These are phyloP conservation scores for Sphenostylis stenocarpa DNA, from an alignment of 306 rosid species.

Conservation along the genomic window DNA sequence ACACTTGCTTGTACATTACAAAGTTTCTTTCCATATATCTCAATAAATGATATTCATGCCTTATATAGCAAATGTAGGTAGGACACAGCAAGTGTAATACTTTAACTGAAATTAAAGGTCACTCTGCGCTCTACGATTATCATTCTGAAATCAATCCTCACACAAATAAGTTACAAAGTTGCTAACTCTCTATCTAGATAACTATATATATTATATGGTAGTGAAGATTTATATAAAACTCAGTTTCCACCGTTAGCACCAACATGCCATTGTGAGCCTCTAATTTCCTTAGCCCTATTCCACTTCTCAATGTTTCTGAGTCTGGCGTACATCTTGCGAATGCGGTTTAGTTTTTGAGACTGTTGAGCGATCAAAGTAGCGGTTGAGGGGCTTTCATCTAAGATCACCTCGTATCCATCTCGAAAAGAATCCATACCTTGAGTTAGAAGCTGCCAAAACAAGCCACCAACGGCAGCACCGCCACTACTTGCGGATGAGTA, in stretches of 20 bases:
- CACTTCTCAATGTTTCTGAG: constrained; percentile 57
- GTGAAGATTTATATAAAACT: background rate
- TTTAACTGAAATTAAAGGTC: background rate
- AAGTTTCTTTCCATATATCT: background rate
- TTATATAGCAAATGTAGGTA: background rate
- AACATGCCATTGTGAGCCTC: constrained; percentile 20
- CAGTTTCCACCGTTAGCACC: constrained; percentile 36
- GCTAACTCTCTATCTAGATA: background rate
- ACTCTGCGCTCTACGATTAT: constrained; percentile 24
- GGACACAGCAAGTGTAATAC: background rate
- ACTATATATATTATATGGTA: background rate
- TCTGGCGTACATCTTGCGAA: constrained; percentile 71
- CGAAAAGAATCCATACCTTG: constrained; percentile 81
- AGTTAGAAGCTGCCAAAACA: constrained; percentile 86
- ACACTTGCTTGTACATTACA: background rate
- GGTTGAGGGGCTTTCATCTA: constrained; percentile 62
- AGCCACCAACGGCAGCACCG: constrained; percentile 75
- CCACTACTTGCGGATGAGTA: constrained; percentile 79
- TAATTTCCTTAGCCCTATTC: constrained; percentile 56
- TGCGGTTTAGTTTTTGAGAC: constrained; percentile 59
- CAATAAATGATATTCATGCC: constrained; percentile 34
- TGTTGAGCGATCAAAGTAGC: constrained; percentile 60
- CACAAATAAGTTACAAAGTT: background rate
- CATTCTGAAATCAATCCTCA: background rate
- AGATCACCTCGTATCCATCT: constrained; percentile 76